Evolutionary conservation across 768 basidiomycete genomes (phyloP), one percentile per base, ranked within the genome.

Genomic region (Cystobasidiopsis lactophilus): DNA sequence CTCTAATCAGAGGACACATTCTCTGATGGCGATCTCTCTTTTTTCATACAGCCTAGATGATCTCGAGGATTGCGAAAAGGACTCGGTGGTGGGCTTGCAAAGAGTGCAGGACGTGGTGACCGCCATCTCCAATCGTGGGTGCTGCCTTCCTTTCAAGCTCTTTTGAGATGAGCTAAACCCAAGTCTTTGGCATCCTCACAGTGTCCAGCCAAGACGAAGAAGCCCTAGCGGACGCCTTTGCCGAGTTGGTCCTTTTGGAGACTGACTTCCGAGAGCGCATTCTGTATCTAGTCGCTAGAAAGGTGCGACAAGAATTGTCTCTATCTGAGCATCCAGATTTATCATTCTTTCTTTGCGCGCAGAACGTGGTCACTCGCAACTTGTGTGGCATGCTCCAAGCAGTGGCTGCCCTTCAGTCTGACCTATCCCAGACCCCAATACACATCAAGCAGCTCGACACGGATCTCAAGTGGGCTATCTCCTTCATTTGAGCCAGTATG

Each of bases 321-420:
- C 37, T 11, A 40, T 10, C 1, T 23, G 16, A 0, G 13, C 30
- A 7, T 0, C 27, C 26, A 0, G 1, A 13, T 24, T 19, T 18
- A 51, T 45, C 11, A 41, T 29, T 31, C 37, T 9, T 1, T 14
- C 3, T 0, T 0, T 24, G 14, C 38, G 7, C 7, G n/a, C 52
- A 69, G 68, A 70, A 70, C 52, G 67, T 65, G 19, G 67, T 66
- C 56, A 68, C 67, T 1, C 62, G 67, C 5, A 65, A 68, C 30
- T 57, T 68, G 9, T 62, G 93, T 24, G 65, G 70, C 10, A 70
- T 74, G 16, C 71, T 96, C 5, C 78, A 80, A 37, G 76, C 75
- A 52, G 82, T 93, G 56, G 82, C 84, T 55, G 63, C 70, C 14
- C 70, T 93, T 31, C 93, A 96, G 66, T 78, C 77, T 54, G 78